Evolutionary conservation across 1,139 yeast genomes (phyloP), one percentile per base, ranked within the genome.

Genomic region (Debaryomyces singareniensis): DNA sequence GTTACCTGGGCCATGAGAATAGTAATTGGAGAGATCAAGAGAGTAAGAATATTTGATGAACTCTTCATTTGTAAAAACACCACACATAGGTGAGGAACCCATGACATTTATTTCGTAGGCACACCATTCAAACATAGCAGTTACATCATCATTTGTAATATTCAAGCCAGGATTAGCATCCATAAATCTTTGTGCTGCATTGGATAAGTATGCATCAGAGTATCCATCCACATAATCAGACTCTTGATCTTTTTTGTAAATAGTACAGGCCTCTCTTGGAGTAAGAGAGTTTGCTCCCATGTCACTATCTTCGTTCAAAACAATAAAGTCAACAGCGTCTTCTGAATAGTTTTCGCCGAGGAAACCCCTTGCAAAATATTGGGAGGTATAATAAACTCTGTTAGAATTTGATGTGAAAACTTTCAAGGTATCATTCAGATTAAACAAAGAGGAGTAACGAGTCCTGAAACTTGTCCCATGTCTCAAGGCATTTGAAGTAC

Each of bases 101-200:
- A 53, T 54, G 16, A 66, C 72, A 42, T 72, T 71, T 39, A 74
- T 46, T 43, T 74, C 82, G 48, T 56, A 76, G 2, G 77, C 75
- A 51, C 80, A 75, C 55, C 70, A 55, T 24, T 52, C 50, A 38
- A 67, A 53, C 40, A 73, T 40, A 28, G 47, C 40, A 27, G 45
- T 43, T 25, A 75, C 61, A 35, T 78, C 78, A 10, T 40, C 33
- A 4, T 53, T 41, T 3, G 64, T 59, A 14, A 73, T 47, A 41
- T 66, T 57, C 32, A 68, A 58, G 2, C 47, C 53, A 3, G 53
- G 49, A 39, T 57, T 51, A 7, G 44, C 44, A 11, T 32, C 28
- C 5, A 32, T 31, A 29, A 54, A 42, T 28, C 61, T 39, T n/a
- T 37, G 29, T 15, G 38, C 32, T 25, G 47, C 45, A 13, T 30